Evolutionary conservation across 768 basidiomycete genomes (phyloP), one percentile per base, ranked within the genome.

Genomic region (Coprinopsis strossmayeri): DNA sequence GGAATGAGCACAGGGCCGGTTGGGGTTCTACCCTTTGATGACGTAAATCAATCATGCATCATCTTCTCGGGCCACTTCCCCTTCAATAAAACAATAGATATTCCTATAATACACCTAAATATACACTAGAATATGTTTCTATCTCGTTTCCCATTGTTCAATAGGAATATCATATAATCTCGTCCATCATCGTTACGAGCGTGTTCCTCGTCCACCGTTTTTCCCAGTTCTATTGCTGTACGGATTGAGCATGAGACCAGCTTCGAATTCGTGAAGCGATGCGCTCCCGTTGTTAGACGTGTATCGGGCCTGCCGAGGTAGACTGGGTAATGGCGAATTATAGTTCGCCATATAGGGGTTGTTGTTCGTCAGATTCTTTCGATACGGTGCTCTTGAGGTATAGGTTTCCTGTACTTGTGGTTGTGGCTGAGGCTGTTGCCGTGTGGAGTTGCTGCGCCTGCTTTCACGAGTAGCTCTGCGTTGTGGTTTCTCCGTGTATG

Each of bases 401-500:
- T 32, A 21, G 37, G 12, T 17, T 9, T 5, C 17, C 9, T 38
- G 37, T 9, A 34, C 17, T 2, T 24, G 48, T 13, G 28, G 34
- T 32, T 7, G 15, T 34, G 15, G 41, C 4, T 18, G 15, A 3
- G 39, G 25, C 28, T 49, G 34, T 34, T 41, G 38, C 38, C 47
- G 21, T 13, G 27, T 26, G 24, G 45, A 34, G 18, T 46, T 21
- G 30, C 26, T 37, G 5, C 30, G 9, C 24, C 34, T 34, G 30
- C 35, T 38, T 17, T 46, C 25, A 5, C 49, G 34, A 28, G 43
- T 50, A 27, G 34, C 44, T 35, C 34, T 50, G 25, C 49, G 49
- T 24, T 50, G 43, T 5, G 49, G 49, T 35, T 50, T 50, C 42
- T 50, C 49, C 4, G 49, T 50, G 27, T 38, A 45, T 18, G 43